Conservation (phyloP, 2,329 filamentous ascomycete genomes). For the Phyllosticta citrichinensis region DNA sequence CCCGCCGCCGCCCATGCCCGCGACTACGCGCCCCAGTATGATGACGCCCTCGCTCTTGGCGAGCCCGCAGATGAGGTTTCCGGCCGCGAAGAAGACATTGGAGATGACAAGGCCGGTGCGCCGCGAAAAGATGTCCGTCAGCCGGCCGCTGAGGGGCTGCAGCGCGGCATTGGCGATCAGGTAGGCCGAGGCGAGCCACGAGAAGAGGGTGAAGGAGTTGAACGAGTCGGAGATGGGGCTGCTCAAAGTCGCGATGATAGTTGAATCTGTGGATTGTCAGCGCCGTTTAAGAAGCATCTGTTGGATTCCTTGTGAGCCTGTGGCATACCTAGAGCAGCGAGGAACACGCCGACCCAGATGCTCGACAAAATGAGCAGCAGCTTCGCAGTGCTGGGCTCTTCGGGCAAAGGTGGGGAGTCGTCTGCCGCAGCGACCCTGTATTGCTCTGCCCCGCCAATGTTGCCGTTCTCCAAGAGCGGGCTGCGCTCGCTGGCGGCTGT, state of each 20-base stretch:
- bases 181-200: conserved; percentile 82
- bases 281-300: neutral
- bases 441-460: conserved; percentile 1
- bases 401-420: neutral
- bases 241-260: conserved; percentile 76
- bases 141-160: conserved; percentile 72
- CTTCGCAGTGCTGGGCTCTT: conserved; percentile 38
- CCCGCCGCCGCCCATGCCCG: conserved; percentile 62
- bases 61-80: conserved; percentile 74
- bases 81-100: conserved; percentile 68
- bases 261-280: conserved; percentile 47
- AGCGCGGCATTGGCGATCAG: conserved; percentile 80
- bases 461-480: conserved; percentile 3
- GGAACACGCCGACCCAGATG: conserved; percentile 45
- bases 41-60: conserved; percentile 57
- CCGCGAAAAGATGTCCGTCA: conserved; percentile 83
- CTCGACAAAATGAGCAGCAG: conserved; percentile 40
- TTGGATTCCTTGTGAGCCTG: neutral
- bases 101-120: conserved; percentile 68
- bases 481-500: conserved; percentile 5
- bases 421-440: neutral
- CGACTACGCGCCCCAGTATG: conserved; percentile 67
- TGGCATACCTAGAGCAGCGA: conserved; percentile 42
- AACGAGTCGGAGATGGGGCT: conserved; percentile 78
- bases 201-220: conserved; percentile 67